Conservation (phyloP, 1,284 basidiomycete species). For the Hymenochaete sp. region DNA sequence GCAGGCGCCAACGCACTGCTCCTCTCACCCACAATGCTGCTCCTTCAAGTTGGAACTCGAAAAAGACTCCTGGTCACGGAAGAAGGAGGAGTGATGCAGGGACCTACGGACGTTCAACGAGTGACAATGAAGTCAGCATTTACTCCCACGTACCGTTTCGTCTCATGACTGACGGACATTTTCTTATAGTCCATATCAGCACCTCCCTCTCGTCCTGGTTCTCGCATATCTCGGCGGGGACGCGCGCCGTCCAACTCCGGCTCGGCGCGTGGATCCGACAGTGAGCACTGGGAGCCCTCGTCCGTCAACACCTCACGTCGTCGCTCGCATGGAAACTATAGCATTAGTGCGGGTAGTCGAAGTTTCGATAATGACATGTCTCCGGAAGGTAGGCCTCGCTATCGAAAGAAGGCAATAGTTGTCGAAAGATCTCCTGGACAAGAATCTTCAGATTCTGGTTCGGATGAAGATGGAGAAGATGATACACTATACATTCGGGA, state of each 20-base stretch:
- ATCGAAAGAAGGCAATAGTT: not conserved
- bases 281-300: conserved; percentile 27
- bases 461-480: conserved; percentile 32
- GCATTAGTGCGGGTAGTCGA: conserved; percentile 17
- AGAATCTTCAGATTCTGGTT: conserved; percentile 37
- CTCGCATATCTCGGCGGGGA: conserved; percentile 26
- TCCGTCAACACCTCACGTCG: conserved; percentile 54
- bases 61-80: conserved; percentile 50
- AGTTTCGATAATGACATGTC: conserved; percentile 11
- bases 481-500: conserved; percentile 49
- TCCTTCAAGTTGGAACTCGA: conserved; percentile 61
- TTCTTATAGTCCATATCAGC: conserved; percentile 21
- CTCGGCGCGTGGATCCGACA: conserved; percentile 35
- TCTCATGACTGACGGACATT: not conserved
- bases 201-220: conserved; percentile 35
- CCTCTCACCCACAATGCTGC: conserved; percentile 27
- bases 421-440: not conserved
- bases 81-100: conserved; percentile 64
- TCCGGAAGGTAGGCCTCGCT: conserved; percentile 4
- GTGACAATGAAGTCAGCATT: conserved; percentile 59
- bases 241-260: conserved; percentile 63
- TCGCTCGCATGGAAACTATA: conserved; percentile 33
- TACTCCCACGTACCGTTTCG: conserved; percentile 4
- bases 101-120: conserved; percentile 35
- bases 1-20: conserved; percentile 43